Conservation (phyloP, 2,329 filamentous ascomycete species). For the Aspergillus sp. region DNA sequence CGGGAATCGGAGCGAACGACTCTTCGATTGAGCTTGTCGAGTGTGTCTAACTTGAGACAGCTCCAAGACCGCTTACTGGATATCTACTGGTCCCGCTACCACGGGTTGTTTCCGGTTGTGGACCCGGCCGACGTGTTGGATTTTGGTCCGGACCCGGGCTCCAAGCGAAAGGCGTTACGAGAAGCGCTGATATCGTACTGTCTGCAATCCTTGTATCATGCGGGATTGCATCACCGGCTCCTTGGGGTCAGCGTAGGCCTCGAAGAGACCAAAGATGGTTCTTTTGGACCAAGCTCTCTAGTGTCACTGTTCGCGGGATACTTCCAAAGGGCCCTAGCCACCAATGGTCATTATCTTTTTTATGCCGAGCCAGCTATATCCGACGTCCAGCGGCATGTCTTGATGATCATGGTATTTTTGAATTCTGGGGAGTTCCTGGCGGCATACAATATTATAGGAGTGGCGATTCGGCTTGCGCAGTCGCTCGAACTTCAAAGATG, state of each 20-base stretch:
- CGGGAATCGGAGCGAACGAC: neutral
- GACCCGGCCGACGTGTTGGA: neutral
- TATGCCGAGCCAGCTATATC: constrained; percentile 15
- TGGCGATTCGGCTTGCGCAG: constrained; percentile 21
- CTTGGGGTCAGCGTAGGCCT: neutral
- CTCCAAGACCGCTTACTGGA: neutral
- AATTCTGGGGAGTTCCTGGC: constrained; percentile 17
- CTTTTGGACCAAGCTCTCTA: neutral
- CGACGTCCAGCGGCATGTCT: constrained; percentile 18
- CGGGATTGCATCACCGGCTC: neutral
- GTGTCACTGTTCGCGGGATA: constrained; percentile 10
- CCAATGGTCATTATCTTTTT: constrained; percentile 10
- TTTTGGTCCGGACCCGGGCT: neutral
- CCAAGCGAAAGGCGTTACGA: neutral
- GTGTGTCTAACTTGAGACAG: neutral
- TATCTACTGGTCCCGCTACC: neutral
- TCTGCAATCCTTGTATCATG: neutral
- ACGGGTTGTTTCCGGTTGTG: neutral
- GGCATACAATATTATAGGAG: constrained; percentile 22
- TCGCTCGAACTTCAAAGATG: constrained; percentile 13
- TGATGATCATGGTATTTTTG: constrained; percentile 19
- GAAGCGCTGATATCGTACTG: neutral
- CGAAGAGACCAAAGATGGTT: neutral
- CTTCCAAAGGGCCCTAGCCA: constrained; percentile 18
- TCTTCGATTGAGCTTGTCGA: neutral